These are phyloP conservation scores for Neurospora intermedia DNA, from an alignment of 495 filamentous ascomycete genomes.

Conservation along the genomic window DNA sequence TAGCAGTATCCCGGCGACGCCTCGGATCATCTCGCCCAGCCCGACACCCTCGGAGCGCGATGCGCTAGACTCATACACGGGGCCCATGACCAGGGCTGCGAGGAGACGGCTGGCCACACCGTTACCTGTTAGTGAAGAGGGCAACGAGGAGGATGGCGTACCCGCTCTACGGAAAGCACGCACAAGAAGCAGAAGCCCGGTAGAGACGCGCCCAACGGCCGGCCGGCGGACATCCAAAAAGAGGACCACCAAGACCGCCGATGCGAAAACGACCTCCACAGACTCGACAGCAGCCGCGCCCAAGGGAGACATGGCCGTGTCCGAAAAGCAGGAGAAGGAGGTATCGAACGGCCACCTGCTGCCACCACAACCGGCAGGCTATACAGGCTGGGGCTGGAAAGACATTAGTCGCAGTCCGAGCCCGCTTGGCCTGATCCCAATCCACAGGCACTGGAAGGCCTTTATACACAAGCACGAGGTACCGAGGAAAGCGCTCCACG, in stretches of 20 bases:
- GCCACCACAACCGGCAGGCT: conserved; percentile 40
- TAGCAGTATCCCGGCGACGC: conserved; percentile 43
- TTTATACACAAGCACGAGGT: conserved; percentile 73
- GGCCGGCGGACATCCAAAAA: conserved; percentile 34
- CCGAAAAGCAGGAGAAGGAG: conserved; percentile 5
- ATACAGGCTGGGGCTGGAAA: conserved; percentile 54
- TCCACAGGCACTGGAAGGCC: conserved; percentile 64
- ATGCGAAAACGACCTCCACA: neutral
- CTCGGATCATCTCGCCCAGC: conserved; percentile 61
- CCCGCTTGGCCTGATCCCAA: conserved; percentile 88
- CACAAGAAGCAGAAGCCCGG: conserved; percentile 41
- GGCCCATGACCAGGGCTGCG: conserved; percentile 52
- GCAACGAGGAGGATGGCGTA: conserved; percentile 17
- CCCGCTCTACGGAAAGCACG: conserved; percentile 35
- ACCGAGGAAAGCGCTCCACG: conserved; percentile 67
- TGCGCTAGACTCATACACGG: conserved; percentile 39
- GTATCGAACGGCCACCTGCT: conserved; percentile 60
- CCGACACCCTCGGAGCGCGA: conserved; percentile 50
- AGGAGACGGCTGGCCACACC: conserved; percentile 37
- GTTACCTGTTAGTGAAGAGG: conserved; percentile 25
- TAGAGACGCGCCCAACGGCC: conserved; percentile 35
- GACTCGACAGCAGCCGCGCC: conserved; percentile 6
- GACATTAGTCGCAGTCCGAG: conserved; percentile 80
- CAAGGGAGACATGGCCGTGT: neutral
- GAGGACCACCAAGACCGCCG: conserved; percentile 6